Evolutionary conservation across 495 filamentous ascomycete species (phyloP).

Genomic region (Neurospora terricola): DNA sequence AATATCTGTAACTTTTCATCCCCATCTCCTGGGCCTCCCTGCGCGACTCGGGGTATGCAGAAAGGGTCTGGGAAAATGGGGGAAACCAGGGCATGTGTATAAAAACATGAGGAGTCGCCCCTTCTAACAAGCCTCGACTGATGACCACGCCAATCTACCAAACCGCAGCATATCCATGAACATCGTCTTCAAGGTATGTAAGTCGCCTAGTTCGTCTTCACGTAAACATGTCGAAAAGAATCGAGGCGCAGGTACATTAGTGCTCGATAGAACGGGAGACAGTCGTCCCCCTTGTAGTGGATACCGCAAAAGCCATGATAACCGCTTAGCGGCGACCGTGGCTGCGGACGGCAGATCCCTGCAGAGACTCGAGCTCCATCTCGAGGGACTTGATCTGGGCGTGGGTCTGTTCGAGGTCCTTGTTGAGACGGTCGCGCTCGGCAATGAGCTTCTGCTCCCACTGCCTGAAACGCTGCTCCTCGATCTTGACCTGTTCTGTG

Average conservation of each 20-base stretch:
- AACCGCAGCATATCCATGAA: constrained; percentile 12
- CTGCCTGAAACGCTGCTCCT: constrained; percentile 95
- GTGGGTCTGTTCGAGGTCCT: constrained; percentile 95
- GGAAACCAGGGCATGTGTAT: background rate
- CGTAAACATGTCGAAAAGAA: background rate
- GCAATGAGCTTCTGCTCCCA: constrained; percentile 99
- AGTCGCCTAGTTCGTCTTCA: background rate
- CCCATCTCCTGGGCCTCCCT: background rate
- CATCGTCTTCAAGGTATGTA: constrained; percentile 1
- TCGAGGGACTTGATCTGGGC: constrained; percentile 96
- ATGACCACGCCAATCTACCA: background rate
- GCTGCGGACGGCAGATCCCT: constrained; percentile 85
- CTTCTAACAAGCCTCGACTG: background rate
- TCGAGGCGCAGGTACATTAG: background rate
- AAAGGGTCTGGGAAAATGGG: background rate
- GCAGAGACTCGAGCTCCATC: constrained; percentile 83
- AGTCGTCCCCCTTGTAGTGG: background rate
- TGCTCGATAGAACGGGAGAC: background rate
- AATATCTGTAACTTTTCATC: constrained; percentile 1
- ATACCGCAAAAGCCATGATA: background rate
- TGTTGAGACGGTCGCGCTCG: constrained; percentile 96
- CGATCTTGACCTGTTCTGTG: constrained; percentile 99
- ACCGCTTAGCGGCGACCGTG: constrained; percentile 78
- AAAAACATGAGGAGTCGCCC: background rate
- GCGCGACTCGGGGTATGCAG: background rate